phyloP scores from a whole-genome alignment of 2,329 filamentous ascomycete genomes.

The Pseudogymnoascus sp. region DNA sequence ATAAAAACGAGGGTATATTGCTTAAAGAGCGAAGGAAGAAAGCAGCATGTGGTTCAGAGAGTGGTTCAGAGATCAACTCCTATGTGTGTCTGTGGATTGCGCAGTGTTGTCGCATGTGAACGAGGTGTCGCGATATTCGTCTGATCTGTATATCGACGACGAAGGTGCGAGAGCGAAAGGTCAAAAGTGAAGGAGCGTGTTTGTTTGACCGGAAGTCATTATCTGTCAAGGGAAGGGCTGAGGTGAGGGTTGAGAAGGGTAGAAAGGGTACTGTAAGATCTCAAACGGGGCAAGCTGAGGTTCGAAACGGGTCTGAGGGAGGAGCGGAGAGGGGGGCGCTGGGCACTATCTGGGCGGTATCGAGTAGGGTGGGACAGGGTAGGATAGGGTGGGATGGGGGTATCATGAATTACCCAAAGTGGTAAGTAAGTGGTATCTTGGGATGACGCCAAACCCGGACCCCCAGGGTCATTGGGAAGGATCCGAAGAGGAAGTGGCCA shows the following conservation, averaged over 20 bases:
- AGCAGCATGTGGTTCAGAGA: constrained; percentile 7
- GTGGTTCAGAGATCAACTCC: constrained; percentile 8
- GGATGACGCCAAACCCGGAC: background rate
- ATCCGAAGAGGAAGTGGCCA: background rate
- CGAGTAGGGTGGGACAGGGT: background rate
- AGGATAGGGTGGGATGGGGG: background rate
- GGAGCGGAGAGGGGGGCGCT: background rate
- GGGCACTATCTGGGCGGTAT: constrained; percentile 2
- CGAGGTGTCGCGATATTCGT: background rate
- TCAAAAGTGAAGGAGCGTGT: constrained; percentile 1
- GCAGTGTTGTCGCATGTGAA: background rate
- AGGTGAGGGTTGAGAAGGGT: background rate
- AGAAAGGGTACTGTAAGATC: background rate
- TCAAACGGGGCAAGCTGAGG: background rate
- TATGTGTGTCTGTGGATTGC: background rate
- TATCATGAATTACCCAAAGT: background rate
- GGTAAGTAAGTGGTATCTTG: background rate
- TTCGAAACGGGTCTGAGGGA: constrained; percentile 5
- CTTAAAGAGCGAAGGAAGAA: background rate
- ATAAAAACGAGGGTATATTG: constrained; percentile 1
- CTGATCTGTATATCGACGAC: background rate
- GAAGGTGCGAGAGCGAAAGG: background rate
- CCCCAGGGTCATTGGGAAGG: background rate
- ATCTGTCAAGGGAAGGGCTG: background rate
- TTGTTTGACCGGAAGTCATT: constrained; percentile 1